Conservation (phyloP, 768 basidiomycete species). For the Trametes sanguinea region DNA sequence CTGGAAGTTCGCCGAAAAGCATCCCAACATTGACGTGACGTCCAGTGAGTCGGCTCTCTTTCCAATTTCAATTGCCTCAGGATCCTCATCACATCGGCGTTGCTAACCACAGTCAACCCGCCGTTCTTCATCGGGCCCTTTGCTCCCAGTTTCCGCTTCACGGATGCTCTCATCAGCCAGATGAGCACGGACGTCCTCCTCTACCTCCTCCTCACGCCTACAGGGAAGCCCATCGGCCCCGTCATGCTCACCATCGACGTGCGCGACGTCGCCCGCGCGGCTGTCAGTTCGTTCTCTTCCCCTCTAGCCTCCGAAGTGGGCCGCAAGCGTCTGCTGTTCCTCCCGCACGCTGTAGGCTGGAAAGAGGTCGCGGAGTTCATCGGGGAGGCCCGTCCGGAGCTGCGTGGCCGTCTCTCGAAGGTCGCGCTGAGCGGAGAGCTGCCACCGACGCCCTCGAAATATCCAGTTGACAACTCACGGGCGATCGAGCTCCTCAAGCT, state of each 20-base stretch:
- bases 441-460: not conserved
- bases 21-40: constrained; percentile 29
- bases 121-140: constrained; percentile 20
- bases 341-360: constrained; percentile 1
- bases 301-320: constrained; percentile 3
- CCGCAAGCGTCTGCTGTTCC: constrained; percentile 16
- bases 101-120: constrained; percentile 11
- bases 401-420: constrained; percentile 8
- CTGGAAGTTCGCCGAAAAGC: constrained; percentile 29
- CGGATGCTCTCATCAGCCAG: not conserved
- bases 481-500: constrained; percentile 21
- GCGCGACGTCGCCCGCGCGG: constrained; percentile 36
- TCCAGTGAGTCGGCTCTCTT: constrained; percentile 7
- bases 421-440: not conserved
- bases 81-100: too few relatives aligned
- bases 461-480: constrained; percentile 13
- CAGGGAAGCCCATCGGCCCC: not conserved
- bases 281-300: constrained; percentile 29
- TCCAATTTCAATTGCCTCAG: too few relatives aligned
- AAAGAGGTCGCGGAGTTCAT: constrained; percentile 11
- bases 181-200: constrained; percentile 16
- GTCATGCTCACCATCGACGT: constrained; percentile 30
- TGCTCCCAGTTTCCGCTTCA: constrained; percentile 13
- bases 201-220: constrained; percentile 5
- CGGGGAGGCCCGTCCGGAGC: constrained; percentile 11